Evolutionary conservation across 306 rosid genomes (phyloP).

Genomic region (Leucaena leucocephala): DNA sequence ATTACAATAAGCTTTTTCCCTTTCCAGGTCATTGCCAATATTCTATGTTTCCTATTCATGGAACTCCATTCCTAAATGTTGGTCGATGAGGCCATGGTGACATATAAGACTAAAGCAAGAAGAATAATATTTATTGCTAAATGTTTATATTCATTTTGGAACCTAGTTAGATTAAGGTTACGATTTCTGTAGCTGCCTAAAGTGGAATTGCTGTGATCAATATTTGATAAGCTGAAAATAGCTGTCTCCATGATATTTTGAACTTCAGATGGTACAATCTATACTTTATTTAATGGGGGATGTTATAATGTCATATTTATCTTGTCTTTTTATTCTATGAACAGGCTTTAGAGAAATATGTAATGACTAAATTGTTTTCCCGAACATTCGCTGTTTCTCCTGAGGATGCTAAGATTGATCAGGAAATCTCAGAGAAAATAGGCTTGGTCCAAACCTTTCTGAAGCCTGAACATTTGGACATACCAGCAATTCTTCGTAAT

Average conservation of each 20-base stretch:
- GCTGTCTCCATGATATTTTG: conserved; percentile 7
- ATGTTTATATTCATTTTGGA: neutral
- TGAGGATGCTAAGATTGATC: conserved; percentile 59
- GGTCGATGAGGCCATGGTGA: conserved; percentile 7
- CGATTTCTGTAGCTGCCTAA: neutral
- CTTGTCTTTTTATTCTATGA: neutral
- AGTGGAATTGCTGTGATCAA: neutral
- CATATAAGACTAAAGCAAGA: neutral
- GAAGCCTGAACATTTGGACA: conserved; percentile 76
- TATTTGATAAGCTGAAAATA: neutral
- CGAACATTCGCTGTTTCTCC: conserved; percentile 56
- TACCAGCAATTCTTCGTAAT: conserved; percentile 52
- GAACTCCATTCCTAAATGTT: conserved; percentile 4
- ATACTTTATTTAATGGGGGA: neutral
- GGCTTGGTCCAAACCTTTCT: conserved; percentile 59
- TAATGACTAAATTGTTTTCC: conserved; percentile 71
- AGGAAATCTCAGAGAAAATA: conserved; percentile 56
- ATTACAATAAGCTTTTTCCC: conserved; percentile 11
- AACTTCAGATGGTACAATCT: neutral
- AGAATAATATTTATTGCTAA: neutral
- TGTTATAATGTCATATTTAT: conserved; percentile 5
- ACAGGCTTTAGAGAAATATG: conserved; percentile 77
- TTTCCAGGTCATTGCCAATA: conserved; percentile 2
- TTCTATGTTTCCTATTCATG: conserved; percentile 14
- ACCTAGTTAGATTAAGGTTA: neutral